Evolutionary conservation across 106 monocot genomes (phyloP), one percentile per base, ranked within the genome.

Genomic region (Dendrobium chrysotoxum): DNA sequence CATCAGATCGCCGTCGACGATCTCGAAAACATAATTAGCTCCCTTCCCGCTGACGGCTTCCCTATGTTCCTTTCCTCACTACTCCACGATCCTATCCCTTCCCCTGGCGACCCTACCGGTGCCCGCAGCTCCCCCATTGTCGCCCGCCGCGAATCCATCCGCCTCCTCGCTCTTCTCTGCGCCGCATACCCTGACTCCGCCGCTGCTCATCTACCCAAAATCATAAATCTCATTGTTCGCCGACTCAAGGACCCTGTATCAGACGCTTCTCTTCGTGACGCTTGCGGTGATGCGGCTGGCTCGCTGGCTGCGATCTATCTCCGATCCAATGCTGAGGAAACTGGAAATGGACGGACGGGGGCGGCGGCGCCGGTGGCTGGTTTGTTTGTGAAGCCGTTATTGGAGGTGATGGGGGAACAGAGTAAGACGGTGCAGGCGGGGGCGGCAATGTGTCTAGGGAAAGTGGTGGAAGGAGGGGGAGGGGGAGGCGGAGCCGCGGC

Each of bases 1-100:
- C 89, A 92, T 72, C 97, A 94, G 83, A 94, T 97, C 80, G 96
- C 92, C 84, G 79, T 87, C 76, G 92, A 92, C 5, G 97, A 97
- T 79, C 90, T 97, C 40, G 92, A 94, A 78, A 82, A 79, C 77
- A 87, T 89, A 78, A 92, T 97, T 86, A 80, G 81, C 0, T 45
- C 88, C 26, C 84, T 92, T 35, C 90, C 96, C 17, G 6, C 83
- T 38, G 92, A 97, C 41, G 88, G 84, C 40, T 79, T 91, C 54
- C 89, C 90, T 30, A 89, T 91, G 85, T 74, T 94, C 23, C 87
- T 92, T 58, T 82, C 82, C 85, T 84, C 85, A 58, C 85, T 97
- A 77, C 85, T 83, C 46, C 85, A 87, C 66, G 97, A 92, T 81
- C 85, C 92, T 53, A 72, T 88, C 26, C 55, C 81, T 26, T 61